Evolutionary conservation across 805 yeast species (phyloP), one percentile per base, ranked within the genome.

Genomic region (Nakazawaea populi): DNA sequence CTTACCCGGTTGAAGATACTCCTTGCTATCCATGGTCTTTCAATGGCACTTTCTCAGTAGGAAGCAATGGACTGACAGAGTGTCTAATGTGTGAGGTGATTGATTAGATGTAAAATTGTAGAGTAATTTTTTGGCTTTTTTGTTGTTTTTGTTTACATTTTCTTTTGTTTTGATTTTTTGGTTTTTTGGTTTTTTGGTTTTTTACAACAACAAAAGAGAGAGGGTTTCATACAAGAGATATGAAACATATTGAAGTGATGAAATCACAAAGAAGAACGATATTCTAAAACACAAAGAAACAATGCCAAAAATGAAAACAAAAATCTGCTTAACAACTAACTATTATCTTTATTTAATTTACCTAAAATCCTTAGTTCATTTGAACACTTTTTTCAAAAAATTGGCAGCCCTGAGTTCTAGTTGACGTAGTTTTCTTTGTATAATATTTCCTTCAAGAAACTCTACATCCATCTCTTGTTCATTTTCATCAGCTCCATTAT

Each of bases 1-100:
- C 68, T 18, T 56, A 64, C 68, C 71, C 3, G 69, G 66, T 31
- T 61, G 60, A 18, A 73, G 55, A 51, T 72, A 73, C 30, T 65
- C 70, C 11, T 54, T 56, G 8, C 62, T 60, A 18, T 71, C 74
- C 73, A 72, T 71, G 31, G 35, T 11, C 11, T 11, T 32, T 32
- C 11, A 32, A 11, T 32, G 11, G 35, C 24, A 18, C 24, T 18
- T 2, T 18, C 3, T 18, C 24, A 18, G 24, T 18, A 18, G 24
- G 24, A 18, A 4, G 11, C 10, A 32, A 32, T 32, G 8, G 11
- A 32, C 2, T 32, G 8, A 32, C 35, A 9, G 3, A 32, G 35
- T 32, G 3, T 32, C 8, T 8, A 32, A 32, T 32, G 11, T 9
- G 8, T 32, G 35, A 8, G 11, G 11, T 32, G 2, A 32, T 32